Percentiles rank a stretch among this genome's conserved stretches.
phyloP scores from a whole-genome alignment of 768 basidiomycete species.

The Leccinum arenicola region DNA sequence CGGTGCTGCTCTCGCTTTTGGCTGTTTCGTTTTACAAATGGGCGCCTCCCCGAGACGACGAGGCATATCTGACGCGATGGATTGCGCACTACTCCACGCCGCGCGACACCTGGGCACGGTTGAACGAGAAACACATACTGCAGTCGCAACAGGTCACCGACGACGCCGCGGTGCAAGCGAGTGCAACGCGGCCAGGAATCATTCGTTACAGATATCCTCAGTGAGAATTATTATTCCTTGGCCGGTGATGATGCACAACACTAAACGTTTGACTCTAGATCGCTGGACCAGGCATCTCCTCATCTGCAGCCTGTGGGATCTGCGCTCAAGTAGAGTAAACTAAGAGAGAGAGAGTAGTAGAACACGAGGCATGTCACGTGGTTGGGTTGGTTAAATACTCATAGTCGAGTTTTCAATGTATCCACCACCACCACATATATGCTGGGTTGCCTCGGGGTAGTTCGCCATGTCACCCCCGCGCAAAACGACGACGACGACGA shows the following conservation, averaged over 20 bases:
- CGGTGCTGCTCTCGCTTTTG: slow-evolving; percentile 47
- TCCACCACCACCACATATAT: background rate
- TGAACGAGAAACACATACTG: slow-evolving; percentile 56
- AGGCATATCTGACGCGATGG: slow-evolving; percentile 65
- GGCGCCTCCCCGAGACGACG: slow-evolving; percentile 59
- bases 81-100: slow-evolving; percentile 58
- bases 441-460: slow-evolving; percentile 10
- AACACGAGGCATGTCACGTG: slow-evolving; percentile 19
- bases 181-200: slow-evolving; percentile 44
- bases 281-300: slow-evolving; percentile 58
- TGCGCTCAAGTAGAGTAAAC: slow-evolving; percentile 6
- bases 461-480: background rate
- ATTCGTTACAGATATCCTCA: slow-evolving; percentile 71
- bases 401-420: background rate
- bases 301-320: slow-evolving; percentile 59
- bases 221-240: slow-evolving; percentile 44
- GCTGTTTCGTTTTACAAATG: slow-evolving; percentile 62
- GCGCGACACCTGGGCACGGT: slow-evolving; percentile 48
- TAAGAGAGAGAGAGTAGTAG: background rate
- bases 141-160: slow-evolving; percentile 41
- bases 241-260: background rate
- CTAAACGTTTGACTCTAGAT: slow-evolving; percentile 34
- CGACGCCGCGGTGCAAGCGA: slow-evolving; percentile 39
- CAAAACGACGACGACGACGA: background rate
- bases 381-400: slow-evolving; percentile 12